Evolutionary conservation across 306 rosid species (phyloP), one percentile per base, ranked within the genome.

Genomic region (Senna siamea): DNA sequence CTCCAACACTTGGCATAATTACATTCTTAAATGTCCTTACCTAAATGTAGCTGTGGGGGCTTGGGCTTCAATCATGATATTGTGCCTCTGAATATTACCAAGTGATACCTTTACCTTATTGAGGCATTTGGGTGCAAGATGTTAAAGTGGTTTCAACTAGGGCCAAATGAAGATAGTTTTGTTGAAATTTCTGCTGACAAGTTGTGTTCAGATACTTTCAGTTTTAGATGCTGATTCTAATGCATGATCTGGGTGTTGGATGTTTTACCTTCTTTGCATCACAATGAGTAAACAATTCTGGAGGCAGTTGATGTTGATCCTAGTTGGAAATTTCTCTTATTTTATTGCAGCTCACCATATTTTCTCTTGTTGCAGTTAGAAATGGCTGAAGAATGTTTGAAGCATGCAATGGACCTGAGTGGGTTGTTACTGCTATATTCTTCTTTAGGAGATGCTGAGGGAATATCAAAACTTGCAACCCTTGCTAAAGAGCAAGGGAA

Each of bases 401-500:
- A 83, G 82, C 80, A 82, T 83, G 99, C 99, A 70, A 79, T 73
- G 85, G 99, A 95, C 86, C 82, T 95, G 88, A 95, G 99, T 85
- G 99, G 99, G 22, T 84, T 95, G 80, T 78, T 95, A 76, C 85
- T 95, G 74, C 90, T 95, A 7, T 95, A 95, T 86, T 95, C 99
- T 84, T 95, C 99, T 84, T 83, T 95, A 56, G 99, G 99, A 52
- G 99, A 95, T 82, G 96, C 96, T 34, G 98, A 88, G 81, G 99
- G 99, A 80, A 90, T 95, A 78, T 87, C 88, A 41, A 72, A 78
- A 53, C 98, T 95, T 82, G 96, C 96, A 73, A 76, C 78, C 67
- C 89, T 90, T 80, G 98, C 99, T 52, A 95, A 90, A 81, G 97
- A 90, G 75, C 99, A 92, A 76, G 99, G 99, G 78, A 95, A 95